Base-by-base conservation (phyloP, 1,284 basidiomycete species). In the Ceratobasidium sp. region DNA sequence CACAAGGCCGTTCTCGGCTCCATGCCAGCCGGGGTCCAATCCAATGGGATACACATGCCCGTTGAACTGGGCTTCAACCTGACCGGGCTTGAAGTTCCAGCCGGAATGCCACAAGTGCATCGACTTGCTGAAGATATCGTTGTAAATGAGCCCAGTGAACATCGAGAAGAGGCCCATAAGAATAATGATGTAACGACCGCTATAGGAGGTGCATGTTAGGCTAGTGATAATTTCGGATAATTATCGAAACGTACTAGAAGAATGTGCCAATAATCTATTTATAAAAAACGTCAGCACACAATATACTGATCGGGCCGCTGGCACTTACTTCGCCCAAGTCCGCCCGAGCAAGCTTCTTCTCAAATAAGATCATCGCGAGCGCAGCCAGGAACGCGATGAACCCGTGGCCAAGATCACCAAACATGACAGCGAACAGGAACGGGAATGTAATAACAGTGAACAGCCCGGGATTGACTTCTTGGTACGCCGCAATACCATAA, bases 371-470 rank as follows among this genome's bases (percentile, higher is more conserved):
- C 94, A 99, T 96, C 74, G 87, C 88, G 6, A 90, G 76, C 1
- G 94, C 96, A 26, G 91, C 87, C 43, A 88, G 78, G 76, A 93
- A 86, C 78, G 95, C 92, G 79, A 99, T 89, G 74, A 90, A 84
- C 52, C 95, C 97, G 82, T 99, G 97, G 10, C 97, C 97, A 79
- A 99, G 93, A 81, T 99, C 97, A 79, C 97, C 97, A 80, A 99
- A 99, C 97, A 99, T 99, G 83, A 98, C 94, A 12, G 96, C 97
- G 78, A 99, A 99, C 77, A 99, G 83, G 89, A 99, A 99, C 0
- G 97, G 97, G 87, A 98, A 98, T 1, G 95, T 97, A 79, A 96
- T 88, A 77, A 97, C 88, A 2, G 96, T 93, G 80, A 96, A 97
- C 41, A 99, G 83, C 76, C 97, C 97, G 10, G 97, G 97, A 80